Conservation (phyloP, 2,329 filamentous ascomycete genomes). For the Seiridium unicorne region DNA sequence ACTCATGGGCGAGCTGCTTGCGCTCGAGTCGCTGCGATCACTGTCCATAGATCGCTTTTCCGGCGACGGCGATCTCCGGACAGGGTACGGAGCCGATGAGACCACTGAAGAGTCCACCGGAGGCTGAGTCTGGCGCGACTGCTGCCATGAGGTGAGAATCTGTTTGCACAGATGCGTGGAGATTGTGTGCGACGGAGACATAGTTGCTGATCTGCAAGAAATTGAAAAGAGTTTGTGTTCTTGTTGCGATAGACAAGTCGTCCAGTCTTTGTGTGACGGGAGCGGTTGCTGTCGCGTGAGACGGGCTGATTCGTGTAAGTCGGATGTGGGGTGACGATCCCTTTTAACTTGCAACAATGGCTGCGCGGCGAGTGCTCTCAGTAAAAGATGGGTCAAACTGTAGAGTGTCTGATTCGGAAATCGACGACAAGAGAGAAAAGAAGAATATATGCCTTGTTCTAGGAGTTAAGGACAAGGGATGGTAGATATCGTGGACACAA, state of each 20-base stretch:
- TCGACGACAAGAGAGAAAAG: neutral
- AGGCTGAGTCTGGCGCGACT: slow-evolving; percentile 40
- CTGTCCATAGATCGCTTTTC: slow-evolving; percentile 48
- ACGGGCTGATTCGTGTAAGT: slow-evolving; percentile 2
- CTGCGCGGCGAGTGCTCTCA: neutral
- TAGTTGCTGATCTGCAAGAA: slow-evolving; percentile 25
- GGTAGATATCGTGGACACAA: neutral
- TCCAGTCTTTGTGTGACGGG: neutral
- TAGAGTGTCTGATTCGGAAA: neutral
- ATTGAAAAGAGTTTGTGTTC: neutral
- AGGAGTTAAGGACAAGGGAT: neutral
- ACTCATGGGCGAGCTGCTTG: slow-evolving; percentile 22
- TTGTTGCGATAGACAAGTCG: neutral
- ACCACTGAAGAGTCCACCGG: slow-evolving; percentile 18
- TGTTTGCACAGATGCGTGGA: slow-evolving; percentile 60
- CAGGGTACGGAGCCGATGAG: slow-evolving; percentile 22
- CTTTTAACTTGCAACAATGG: neutral
- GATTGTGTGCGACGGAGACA: slow-evolving; percentile 62
- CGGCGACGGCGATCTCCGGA: slow-evolving; percentile 33
- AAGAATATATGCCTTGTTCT: neutral
- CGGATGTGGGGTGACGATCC: neutral
- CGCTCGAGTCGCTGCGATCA: slow-evolving; percentile 33
- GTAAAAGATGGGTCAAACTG: neutral
- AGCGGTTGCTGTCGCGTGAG: slow-evolving; percentile 1
- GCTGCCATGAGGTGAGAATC: slow-evolving; percentile 58